A percentile compares a stretch with the other conserved stretches of the same genome.
Conservation (phyloP, 129 eudicot genomes). For the Solidago caesia region DNA sequence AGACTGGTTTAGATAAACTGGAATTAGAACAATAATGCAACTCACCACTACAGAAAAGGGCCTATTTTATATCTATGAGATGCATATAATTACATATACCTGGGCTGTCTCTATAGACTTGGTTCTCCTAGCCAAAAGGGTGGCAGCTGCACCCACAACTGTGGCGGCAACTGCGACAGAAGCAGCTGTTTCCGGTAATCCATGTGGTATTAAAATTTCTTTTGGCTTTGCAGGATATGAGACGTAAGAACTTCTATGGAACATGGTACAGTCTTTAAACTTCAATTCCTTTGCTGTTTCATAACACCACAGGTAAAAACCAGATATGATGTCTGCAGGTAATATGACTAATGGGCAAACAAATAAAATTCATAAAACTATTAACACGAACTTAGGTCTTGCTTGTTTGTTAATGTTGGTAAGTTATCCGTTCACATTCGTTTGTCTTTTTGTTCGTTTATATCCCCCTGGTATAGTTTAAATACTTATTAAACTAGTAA, state of each 20-base stretch:
- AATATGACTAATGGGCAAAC: background rate
- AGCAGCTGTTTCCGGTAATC: conserved; percentile 85
- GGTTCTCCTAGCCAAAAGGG: conserved; percentile 67
- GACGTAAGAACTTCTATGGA: conserved; percentile 29
- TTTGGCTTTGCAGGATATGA: conserved; percentile 33
- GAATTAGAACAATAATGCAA: conserved; percentile 13
- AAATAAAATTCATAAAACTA: too few relatives aligned
- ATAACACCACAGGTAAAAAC: conserved; percentile 21
- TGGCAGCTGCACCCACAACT: conserved; percentile 88
- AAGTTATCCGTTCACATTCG: too few relatives aligned
- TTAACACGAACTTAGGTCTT: too few relatives aligned
- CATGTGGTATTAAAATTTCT: conserved; percentile 32
- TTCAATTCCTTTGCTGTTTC: conserved; percentile 41
- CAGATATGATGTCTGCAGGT: background rate
- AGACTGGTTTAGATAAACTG: conserved; percentile 36
- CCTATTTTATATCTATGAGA: background rate
- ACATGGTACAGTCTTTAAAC: conserved; percentile 26
- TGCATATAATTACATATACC: conserved; percentile 1
- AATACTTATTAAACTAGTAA: too few relatives aligned
- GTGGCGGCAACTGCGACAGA: conserved; percentile 91
- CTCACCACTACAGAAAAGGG: conserved; percentile 1
- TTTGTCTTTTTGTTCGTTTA: too few relatives aligned
- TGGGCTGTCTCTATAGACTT: conserved; percentile 41
- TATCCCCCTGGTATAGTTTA: too few relatives aligned
- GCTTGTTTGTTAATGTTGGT: too few relatives aligned